Evolutionary conservation across 306 rosid genomes (phyloP).

Genomic region (Lupinus albus): DNA sequence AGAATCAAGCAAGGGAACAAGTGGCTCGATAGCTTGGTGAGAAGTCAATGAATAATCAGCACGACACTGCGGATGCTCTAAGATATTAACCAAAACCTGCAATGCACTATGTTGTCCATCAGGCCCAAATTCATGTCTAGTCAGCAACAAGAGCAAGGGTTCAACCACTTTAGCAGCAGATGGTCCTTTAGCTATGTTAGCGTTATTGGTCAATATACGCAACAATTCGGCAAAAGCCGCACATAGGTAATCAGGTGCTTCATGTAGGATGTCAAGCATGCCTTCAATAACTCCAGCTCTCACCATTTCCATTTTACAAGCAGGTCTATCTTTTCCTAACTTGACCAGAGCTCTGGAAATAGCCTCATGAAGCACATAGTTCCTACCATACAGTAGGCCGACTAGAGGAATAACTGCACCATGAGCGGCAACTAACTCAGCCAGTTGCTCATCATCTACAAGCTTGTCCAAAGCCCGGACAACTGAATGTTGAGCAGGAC

Average conservation of each 20-base stretch:
- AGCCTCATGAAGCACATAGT: constrained; percentile 90
- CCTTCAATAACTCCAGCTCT: constrained; percentile 96
- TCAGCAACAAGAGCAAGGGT: constrained; percentile 81
- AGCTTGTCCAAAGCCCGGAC: constrained; percentile 97
- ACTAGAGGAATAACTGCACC: constrained; percentile 99
- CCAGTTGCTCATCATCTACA: constrained; percentile 93
- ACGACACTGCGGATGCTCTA: constrained; percentile 95
- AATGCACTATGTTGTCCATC: constrained; percentile 96
- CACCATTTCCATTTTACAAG: constrained; percentile 94
- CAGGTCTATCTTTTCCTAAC: constrained; percentile 95
- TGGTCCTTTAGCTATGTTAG: constrained; percentile 94
- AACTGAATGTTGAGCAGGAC: constrained; percentile 90
- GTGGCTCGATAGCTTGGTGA: constrained; percentile 85
- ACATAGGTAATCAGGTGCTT: constrained; percentile 95
- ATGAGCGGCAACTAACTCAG: constrained; percentile 94
- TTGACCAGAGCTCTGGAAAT: constrained; percentile 95
- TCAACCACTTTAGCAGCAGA: constrained; percentile 95
- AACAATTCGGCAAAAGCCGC: constrained; percentile 90
- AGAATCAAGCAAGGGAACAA: constrained; percentile 91
- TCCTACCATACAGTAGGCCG: constrained; percentile 88
- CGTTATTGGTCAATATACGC: constrained; percentile 95
- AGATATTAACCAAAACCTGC: constrained; percentile 96
- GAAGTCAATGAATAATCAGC: constrained; percentile 78
- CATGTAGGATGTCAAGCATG: constrained; percentile 81
- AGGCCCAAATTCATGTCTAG: constrained; percentile 92